These are phyloP conservation scores for Camelina laxa DNA, from an alignment of 345 rosid genomes.

Conservation along the genomic window DNA sequence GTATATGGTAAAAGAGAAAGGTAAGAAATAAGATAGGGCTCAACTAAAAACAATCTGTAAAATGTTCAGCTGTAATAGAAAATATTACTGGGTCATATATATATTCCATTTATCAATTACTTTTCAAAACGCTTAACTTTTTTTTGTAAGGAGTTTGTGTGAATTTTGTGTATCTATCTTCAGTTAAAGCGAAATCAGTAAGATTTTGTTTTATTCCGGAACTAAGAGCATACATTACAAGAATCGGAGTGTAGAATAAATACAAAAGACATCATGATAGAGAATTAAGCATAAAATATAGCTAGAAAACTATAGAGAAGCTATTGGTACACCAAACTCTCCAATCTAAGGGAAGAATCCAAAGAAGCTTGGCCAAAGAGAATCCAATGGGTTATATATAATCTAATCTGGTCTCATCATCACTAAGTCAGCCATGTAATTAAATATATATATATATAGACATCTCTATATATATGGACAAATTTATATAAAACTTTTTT, in stretches of 20 bases:
- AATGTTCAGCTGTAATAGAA: background rate
- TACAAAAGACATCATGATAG: conserved; percentile 2
- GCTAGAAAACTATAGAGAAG: conserved; percentile 11
- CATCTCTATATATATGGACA: background rate
- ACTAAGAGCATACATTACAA: background rate
- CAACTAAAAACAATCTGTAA: background rate
- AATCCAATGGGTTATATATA: conserved; percentile 39
- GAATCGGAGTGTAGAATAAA: background rate
- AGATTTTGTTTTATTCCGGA: no score
- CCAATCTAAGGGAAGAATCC: conserved; percentile 41
- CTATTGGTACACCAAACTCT: conserved; percentile 46
- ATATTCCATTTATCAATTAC: no score
- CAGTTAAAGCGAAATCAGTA: background rate
- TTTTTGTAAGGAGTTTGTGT: background rate
- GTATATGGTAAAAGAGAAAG: background rate
- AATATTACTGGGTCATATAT: no score
- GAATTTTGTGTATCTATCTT: background rate
- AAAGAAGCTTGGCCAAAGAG: conserved; percentile 39
- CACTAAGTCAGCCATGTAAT: conserved; percentile 15
- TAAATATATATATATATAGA: background rate
- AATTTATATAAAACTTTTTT: conserved; percentile 10
- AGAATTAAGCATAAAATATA: conserved; percentile 21
- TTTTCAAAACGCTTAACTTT: background rate
- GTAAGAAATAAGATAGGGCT: no score
- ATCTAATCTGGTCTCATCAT: conserved; percentile 1